Evolutionary conservation across 2,329 filamentous ascomycete genomes (phyloP).

Genomic region (Pseudocercospora crystallina): DNA sequence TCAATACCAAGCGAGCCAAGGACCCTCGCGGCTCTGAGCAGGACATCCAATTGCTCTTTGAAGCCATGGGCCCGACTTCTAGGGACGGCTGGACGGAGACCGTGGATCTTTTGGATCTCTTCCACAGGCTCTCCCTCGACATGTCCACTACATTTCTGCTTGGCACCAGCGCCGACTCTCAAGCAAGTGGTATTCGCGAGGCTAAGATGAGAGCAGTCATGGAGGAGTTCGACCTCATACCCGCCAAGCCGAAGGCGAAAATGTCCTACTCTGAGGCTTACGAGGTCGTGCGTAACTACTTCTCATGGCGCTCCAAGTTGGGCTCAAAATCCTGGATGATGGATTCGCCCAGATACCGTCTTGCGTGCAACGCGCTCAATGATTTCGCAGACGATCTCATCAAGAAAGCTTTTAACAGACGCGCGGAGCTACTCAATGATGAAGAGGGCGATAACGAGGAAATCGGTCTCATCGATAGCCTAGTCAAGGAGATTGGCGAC

Average conservation of each 20-base stretch:
- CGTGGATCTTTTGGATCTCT: constrained; percentile 31
- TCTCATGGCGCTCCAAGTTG: constrained; percentile 20
- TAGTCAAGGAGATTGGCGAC: constrained; percentile 44
- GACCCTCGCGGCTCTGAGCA: constrained; percentile 18
- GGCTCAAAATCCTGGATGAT: constrained; percentile 43
- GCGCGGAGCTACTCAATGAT: not conserved
- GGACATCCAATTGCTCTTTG: constrained; percentile 20
- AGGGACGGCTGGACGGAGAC: constrained; percentile 25
- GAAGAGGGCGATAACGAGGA: not conserved
- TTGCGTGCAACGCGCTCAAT: constrained; percentile 35
- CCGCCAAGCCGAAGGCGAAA: constrained; percentile 9
- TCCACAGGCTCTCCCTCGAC: constrained; percentile 40
- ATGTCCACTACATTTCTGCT: constrained; percentile 37
- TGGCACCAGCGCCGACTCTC: constrained; percentile 29
- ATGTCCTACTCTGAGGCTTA: constrained; percentile 23
- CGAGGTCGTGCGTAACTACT: constrained; percentile 26
- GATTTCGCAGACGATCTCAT: constrained; percentile 22
- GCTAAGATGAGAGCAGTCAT: constrained; percentile 18
- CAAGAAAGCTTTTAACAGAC: constrained; percentile 14
- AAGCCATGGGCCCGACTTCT: constrained; percentile 14
- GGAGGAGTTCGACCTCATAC: constrained; percentile 24
- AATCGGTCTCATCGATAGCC: constrained; percentile 43
- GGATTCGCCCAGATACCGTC: constrained; percentile 42
- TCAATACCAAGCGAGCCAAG: constrained; percentile 19
- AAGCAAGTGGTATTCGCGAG: constrained; percentile 23